A percentile compares a stretch with the other conserved stretches of the same genome.
Conservation (phyloP, 208 protist genomes). For the Strigomonas culicis region DNA sequence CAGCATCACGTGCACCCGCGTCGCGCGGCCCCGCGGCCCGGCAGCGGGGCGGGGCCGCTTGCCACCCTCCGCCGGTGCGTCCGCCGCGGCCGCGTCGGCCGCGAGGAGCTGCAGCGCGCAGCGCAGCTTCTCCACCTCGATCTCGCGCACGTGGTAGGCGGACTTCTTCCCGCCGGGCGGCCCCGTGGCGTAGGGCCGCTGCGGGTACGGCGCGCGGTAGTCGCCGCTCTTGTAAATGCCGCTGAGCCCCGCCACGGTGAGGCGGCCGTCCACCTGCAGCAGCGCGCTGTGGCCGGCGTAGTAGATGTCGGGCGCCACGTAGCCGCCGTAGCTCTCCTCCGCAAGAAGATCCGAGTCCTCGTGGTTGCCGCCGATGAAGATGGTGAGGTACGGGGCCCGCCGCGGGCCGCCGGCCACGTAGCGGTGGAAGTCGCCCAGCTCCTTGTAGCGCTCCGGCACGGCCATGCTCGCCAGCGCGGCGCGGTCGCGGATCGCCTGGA, state of each 20-base stretch:
- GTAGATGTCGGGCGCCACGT: slow-evolving; percentile 98
- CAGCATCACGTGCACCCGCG: slow-evolving; percentile 66
- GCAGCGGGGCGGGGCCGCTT: too few species aligned
- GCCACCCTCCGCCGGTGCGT: not conserved
- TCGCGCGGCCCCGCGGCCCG: not conserved
- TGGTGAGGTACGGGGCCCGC: slow-evolving; percentile 95
- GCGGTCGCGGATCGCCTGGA: slow-evolving; percentile 93
- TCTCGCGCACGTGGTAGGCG: slow-evolving; percentile 84
- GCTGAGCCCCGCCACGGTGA: slow-evolving; percentile 76
- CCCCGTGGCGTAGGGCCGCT: slow-evolving; percentile 46
- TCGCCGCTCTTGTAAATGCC: slow-evolving; percentile 89
- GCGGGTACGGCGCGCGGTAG: slow-evolving; percentile 70
- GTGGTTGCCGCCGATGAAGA: slow-evolving; percentile 99
- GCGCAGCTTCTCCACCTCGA: slow-evolving; percentile 84
- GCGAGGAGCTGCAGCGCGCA: not conserved
- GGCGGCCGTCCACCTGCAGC: slow-evolving; percentile 35
- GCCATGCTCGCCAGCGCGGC: slow-evolving; percentile 94
- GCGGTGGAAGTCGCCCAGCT: slow-evolving; percentile 93
- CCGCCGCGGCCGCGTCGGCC: not conserved
- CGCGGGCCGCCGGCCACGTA: slow-evolving; percentile 83
- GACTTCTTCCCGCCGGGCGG: slow-evolving; percentile 51
- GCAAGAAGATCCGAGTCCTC: slow-evolving; percentile 96
- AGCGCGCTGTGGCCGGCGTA: slow-evolving; percentile 96
- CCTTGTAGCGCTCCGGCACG: slow-evolving; percentile 94
- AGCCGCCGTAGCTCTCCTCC: slow-evolving; percentile 95